A percentile compares a stretch with the other conserved stretches of the same genome.
Evolutionary conservation across 176 grass and related monocot species (phyloP).

Genomic region (Cenchrus fungigraminus): DNA sequence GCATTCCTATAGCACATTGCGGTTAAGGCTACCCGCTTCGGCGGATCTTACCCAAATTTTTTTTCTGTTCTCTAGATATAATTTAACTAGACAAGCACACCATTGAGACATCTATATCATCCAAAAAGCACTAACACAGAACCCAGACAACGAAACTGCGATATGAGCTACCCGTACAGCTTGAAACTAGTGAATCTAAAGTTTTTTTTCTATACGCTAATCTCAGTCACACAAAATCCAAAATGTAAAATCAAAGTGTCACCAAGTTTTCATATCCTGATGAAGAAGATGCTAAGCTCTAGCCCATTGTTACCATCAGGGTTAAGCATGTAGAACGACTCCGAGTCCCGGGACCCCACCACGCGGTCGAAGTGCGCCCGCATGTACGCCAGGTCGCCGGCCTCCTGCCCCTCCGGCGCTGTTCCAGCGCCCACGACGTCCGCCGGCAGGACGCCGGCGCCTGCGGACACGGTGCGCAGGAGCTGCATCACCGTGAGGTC

Average conservation of each 20-base stretch:
- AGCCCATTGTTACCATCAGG: slow-evolving; percentile 82
- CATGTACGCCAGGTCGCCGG: slow-evolving; percentile 91
- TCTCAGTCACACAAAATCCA: no score
- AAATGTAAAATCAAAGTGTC: no score
- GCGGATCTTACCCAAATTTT: slow-evolving; percentile 60
- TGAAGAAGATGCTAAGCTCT: slow-evolving; percentile 97
- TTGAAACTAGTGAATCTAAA: no score
- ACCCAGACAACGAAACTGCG: no score
- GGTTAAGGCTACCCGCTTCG: slow-evolving; percentile 64
- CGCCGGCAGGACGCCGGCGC: slow-evolving; percentile 80
- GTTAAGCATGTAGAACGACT: slow-evolving; percentile 91
- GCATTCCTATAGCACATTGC: slow-evolving; percentile 45
- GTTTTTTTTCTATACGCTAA: no score
- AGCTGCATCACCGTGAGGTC: slow-evolving; percentile 90
- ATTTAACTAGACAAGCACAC: no score
- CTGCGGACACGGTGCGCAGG: slow-evolving; percentile 85
- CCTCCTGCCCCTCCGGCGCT: slow-evolving; percentile 36
- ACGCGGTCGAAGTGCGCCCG: slow-evolving; percentile 80
- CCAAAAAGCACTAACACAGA: no score
- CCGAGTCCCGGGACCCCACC: slow-evolving; percentile 79
- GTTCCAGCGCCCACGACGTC: slow-evolving; percentile 51
- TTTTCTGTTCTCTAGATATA: neutral
- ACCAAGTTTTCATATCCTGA: slow-evolving; percentile 60
- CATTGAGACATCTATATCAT: no score
- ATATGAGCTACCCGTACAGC: no score